A percentile compares a stretch with the other conserved stretches of the same genome.
phyloP scores from a whole-genome alignment of 208 protist genomes.

The Leishmania turanica region DNA sequence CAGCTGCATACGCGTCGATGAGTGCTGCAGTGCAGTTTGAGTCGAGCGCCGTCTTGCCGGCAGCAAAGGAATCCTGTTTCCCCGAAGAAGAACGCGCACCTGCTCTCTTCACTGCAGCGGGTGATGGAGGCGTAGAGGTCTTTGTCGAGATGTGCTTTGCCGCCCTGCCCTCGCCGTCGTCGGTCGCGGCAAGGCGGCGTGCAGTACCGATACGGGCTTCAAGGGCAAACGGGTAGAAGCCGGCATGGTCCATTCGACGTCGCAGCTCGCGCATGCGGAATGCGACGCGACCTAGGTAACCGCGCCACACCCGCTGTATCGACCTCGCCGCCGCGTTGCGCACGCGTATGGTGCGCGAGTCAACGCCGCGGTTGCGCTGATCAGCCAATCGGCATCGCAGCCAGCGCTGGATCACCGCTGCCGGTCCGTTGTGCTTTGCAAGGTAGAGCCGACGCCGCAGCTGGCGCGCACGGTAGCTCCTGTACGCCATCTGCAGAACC shows the following conservation, averaged over 20 bases:
- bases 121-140: neutral
- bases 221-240: neutral
- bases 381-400: constrained; percentile 35
- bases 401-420: constrained; percentile 56
- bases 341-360: constrained; percentile 32
- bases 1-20: constrained; percentile 23
- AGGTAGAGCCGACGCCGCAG: constrained; percentile 2
- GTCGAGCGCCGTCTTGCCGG: neutral
- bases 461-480: constrained; percentile 34
- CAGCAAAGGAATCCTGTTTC: neutral
- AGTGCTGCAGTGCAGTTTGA: neutral
- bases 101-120: neutral
- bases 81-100: no score
- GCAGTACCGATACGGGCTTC: neutral
- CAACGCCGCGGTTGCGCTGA: constrained; percentile 48
- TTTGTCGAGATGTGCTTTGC: neutral
- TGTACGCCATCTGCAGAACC: constrained; percentile 60
- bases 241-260: constrained; percentile 22
- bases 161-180: neutral
- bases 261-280: constrained; percentile 51
- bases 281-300: constrained; percentile 43
- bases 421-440: constrained; percentile 28
- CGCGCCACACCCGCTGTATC: constrained; percentile 74
- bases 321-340: constrained; percentile 40
- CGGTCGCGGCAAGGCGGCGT: neutral